phyloP scores from a whole-genome alignment of 345 rosid genomes.

The Theobroma cacao region DNA sequence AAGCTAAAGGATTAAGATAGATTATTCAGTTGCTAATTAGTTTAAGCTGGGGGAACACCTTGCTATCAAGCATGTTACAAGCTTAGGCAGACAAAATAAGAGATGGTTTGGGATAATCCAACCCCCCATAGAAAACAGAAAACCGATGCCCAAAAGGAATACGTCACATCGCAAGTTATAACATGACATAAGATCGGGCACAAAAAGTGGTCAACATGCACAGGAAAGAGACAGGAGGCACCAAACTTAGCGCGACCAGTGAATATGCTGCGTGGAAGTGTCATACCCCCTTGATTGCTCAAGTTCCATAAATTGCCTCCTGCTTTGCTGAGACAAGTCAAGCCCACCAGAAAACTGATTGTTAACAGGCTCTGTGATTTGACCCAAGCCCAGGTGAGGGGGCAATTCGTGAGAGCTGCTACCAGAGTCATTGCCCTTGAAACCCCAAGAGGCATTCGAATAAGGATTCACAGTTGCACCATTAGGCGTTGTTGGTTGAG shows the following conservation, averaged over 20 bases:
- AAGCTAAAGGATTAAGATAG: not conserved
- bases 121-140: not conserved
- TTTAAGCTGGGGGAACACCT: not conserved
- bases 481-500: conserved; percentile 46
- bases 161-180: not conserved
- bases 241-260: conserved; percentile 57
- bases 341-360: conserved; percentile 43
- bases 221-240: not conserved
- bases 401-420: conserved; percentile 34
- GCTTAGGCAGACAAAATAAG: not conserved
- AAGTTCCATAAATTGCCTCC: conserved; percentile 55
- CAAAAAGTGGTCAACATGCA: not conserved
- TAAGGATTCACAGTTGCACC: conserved; percentile 42
- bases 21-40: too few relatives aligned
- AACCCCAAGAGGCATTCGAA: conserved; percentile 50
- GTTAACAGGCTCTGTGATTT: conserved; percentile 7
- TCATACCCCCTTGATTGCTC: conserved; percentile 57
- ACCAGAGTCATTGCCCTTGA: conserved; percentile 43
- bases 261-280: conserved; percentile 50
- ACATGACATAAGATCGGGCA: not conserved
- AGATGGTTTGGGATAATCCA: conserved; percentile 1
- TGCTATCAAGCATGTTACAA: not conserved
- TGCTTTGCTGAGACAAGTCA: conserved; percentile 52
- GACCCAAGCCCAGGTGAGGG: conserved; percentile 42
- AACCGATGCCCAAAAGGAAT: not conserved